phyloP scores from a whole-genome alignment of 495 filamentous ascomycete species.

The Emericellopsis terricola region DNA sequence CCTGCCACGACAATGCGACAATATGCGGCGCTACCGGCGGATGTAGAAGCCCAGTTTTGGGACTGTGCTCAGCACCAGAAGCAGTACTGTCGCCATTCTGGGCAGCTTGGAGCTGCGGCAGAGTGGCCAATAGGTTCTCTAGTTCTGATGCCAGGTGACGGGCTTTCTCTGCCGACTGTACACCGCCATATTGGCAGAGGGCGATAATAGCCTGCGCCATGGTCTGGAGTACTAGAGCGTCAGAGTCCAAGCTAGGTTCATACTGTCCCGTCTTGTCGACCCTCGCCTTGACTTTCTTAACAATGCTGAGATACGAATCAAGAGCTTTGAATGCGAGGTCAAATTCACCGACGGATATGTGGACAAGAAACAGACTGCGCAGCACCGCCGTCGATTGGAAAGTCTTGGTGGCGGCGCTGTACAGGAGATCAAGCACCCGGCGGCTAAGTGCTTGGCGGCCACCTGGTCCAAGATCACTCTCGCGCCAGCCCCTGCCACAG shows the following conservation, averaged over 20 bases:
- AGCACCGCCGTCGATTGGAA: slow-evolving; percentile 84
- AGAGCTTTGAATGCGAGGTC: slow-evolving; percentile 73
- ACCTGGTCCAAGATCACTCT: slow-evolving; percentile 62
- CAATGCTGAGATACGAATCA: slow-evolving; percentile 75
- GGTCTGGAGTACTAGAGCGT: slow-evolving; percentile 55
- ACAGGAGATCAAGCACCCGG: slow-evolving; percentile 65
- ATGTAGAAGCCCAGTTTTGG: slow-evolving; percentile 14
- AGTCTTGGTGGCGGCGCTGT: slow-evolving; percentile 74
- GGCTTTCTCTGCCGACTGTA: slow-evolving; percentile 60
- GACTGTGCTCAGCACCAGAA: not conserved
- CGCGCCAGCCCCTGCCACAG: slow-evolving; percentile 53
- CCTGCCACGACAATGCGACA: slow-evolving; percentile 54
- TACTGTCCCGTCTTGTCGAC: slow-evolving; percentile 56
- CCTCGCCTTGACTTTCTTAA: slow-evolving; percentile 61
- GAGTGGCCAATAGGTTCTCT: slow-evolving; percentile 36
- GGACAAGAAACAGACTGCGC: slow-evolving; percentile 74
- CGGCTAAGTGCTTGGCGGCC: slow-evolving; percentile 54
- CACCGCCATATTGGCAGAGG: slow-evolving; percentile 63
- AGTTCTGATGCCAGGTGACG: slow-evolving; percentile 44
- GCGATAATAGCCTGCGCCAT: slow-evolving; percentile 59
- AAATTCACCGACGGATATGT: slow-evolving; percentile 72
- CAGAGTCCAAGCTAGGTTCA: slow-evolving; percentile 59
- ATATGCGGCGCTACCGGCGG: slow-evolving; percentile 28
- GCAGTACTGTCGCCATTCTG: slow-evolving; percentile 9
- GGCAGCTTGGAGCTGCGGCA: slow-evolving; percentile 8